A percentile compares a stretch with the other conserved stretches of the same genome.
phyloP scores from a whole-genome alignment of 202 grass and related monocot species.

The Panicum virgatum region DNA sequence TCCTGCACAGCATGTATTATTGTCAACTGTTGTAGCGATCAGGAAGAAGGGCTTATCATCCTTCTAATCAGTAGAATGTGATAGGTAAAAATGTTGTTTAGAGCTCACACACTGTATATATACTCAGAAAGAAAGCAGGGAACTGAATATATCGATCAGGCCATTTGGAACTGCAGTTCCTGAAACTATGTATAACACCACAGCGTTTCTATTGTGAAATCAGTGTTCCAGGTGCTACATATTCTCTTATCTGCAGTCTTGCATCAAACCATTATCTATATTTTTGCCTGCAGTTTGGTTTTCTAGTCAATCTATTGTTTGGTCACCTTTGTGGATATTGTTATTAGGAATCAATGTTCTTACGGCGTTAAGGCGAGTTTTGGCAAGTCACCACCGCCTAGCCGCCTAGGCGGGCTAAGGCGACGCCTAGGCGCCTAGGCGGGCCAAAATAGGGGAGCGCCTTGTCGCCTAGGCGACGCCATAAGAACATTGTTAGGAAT shows the following conservation, averaged over 20 bases:
- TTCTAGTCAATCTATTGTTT: neutral
- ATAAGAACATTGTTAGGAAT: neutral
- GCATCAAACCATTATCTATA: neutral
- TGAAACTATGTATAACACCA: slow-evolving; percentile 24
- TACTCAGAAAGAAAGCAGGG: slow-evolving; percentile 37
- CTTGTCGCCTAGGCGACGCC: too few species aligned
- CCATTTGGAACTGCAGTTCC: slow-evolving; percentile 32
- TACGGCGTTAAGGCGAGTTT: too few species aligned
- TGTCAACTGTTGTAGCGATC: slow-evolving; percentile 36
- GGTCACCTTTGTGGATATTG: neutral
- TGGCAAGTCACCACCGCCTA: too few species aligned
- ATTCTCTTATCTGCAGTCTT: neutral
- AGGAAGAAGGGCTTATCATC: slow-evolving; percentile 46
- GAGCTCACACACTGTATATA: slow-evolving; percentile 56
- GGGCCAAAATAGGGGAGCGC: too few species aligned
- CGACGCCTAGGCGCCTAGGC: too few species aligned
- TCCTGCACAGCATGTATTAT: slow-evolving; percentile 51
- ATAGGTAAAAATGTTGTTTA: slow-evolving; percentile 50
- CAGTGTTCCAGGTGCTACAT: neutral
- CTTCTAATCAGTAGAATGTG: slow-evolving; percentile 45
- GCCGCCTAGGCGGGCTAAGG: too few species aligned
- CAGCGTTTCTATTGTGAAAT: slow-evolving; percentile 1
- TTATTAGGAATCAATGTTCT: too few species aligned
- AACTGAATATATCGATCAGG: neutral
- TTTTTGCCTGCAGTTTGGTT: neutral